These are phyloP conservation scores for Fusarium zealandicum DNA, from an alignment of 2,329 filamentous ascomycete species.

Conservation along the genomic window DNA sequence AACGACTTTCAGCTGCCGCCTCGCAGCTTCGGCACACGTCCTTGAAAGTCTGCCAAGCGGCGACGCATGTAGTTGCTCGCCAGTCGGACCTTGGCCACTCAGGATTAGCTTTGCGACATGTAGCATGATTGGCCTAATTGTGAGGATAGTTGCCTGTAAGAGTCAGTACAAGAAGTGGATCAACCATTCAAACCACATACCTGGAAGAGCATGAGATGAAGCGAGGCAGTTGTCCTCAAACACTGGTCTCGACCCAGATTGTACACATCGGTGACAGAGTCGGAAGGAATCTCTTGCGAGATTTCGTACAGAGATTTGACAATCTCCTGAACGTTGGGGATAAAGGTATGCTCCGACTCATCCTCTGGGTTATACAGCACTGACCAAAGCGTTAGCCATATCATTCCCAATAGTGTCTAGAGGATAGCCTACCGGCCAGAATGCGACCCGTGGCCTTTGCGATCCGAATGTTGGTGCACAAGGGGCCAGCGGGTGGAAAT, in stretches of 20 bases:
- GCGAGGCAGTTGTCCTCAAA: constrained; percentile 42
- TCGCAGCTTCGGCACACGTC: constrained; percentile 42
- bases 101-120: constrained; percentile 42
- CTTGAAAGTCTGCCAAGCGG: constrained; percentile 40
- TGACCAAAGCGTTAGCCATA: not conserved
- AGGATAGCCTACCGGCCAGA: constrained; percentile 28
- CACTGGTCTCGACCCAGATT: constrained; percentile 39
- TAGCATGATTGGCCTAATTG: constrained; percentile 42
- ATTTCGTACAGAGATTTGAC: constrained; percentile 40
- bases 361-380: constrained; percentile 44
- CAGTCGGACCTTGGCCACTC: constrained; percentile 33
- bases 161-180: not conserved
- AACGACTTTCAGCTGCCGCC: constrained; percentile 40
- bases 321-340: constrained; percentile 44
- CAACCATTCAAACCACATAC: constrained; percentile 1
- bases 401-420: rapidly evolving
- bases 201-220: constrained; percentile 46
- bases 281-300: constrained; percentile 39
- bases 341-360: constrained; percentile 42
- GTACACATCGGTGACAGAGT: constrained; percentile 36
- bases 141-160: constrained; percentile 41
- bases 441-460: constrained; percentile 39
- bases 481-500: constrained; percentile 39
- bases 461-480: constrained; percentile 43
- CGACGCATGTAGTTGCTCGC: constrained; percentile 35